Percentiles rank a stretch among this genome's conserved stretches.
These are phyloP conservation scores for Volvox africanus DNA, from an alignment of 139 green algal genomes.

Conservation along the genomic window DNA sequence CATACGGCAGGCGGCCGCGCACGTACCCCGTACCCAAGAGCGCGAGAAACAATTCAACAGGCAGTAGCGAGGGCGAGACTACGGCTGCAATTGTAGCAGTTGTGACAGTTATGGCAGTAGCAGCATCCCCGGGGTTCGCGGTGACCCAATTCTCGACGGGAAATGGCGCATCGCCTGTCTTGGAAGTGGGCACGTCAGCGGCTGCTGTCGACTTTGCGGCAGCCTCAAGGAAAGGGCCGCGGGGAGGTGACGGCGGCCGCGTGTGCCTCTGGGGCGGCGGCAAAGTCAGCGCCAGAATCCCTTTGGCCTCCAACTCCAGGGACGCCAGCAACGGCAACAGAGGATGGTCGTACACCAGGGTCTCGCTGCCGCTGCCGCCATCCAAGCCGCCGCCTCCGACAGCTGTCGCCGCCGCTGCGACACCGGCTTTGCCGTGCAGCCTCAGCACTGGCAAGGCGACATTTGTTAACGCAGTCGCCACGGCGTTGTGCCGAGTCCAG, in stretches of 20 bases:
- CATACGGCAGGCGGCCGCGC: conserved; percentile 13
- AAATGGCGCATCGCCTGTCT: no score
- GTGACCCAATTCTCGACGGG: neutral
- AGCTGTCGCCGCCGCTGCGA: neutral
- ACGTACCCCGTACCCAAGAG: neutral
- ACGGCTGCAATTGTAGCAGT: neutral
- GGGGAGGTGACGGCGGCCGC: neutral
- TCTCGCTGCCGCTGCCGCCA: neutral
- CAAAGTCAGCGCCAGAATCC: conserved; percentile 1
- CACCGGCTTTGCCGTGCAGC: neutral
- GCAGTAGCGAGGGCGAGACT: neutral
- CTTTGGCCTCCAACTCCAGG: neutral
- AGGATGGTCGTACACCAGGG: neutral
- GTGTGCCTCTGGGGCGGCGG: neutral
- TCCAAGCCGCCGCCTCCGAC: neutral
- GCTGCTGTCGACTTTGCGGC: no score
- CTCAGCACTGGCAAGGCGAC: neutral
- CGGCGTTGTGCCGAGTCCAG: neutral
- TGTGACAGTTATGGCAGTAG: neutral
- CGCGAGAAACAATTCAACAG: conserved; percentile 3
- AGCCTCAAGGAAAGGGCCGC: no score
- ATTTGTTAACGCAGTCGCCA: neutral
- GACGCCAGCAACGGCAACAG: neutral
- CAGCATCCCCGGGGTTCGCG: neutral
- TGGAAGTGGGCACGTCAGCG: no score